A percentile compares a stretch with the other conserved stretches of the same genome.
phyloP scores from a whole-genome alignment of 1,139 yeast genomes.

The Geotrichum restrictum region DNA sequence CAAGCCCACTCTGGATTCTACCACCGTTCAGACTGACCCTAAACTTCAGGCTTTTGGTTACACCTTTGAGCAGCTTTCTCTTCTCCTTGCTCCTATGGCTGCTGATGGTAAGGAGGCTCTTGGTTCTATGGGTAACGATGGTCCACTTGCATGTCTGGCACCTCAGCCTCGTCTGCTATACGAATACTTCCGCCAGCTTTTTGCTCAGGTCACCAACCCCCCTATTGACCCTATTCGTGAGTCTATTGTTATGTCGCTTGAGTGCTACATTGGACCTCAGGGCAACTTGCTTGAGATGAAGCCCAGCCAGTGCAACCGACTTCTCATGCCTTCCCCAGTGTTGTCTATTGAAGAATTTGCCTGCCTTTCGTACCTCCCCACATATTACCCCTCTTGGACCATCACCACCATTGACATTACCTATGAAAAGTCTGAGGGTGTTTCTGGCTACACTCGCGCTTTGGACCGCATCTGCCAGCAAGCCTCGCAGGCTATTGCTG shows the following conservation, averaged over 20 bases:
- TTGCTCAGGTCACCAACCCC: slow-evolving; percentile 98
- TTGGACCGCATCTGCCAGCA: slow-evolving; percentile 83
- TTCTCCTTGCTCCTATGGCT: slow-evolving; percentile 92
- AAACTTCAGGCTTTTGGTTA: slow-evolving; percentile 84
- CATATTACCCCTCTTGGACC: slow-evolving; percentile 83
- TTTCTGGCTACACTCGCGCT: slow-evolving; percentile 77
- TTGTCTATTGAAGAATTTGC: slow-evolving; percentile 66
- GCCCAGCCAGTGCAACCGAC: slow-evolving; percentile 85
- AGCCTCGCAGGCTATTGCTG: slow-evolving; percentile 80
- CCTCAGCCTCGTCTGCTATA: slow-evolving; percentile 87
- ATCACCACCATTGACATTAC: slow-evolving; percentile 81
- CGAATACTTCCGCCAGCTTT: slow-evolving; percentile 92
- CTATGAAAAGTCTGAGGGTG: slow-evolving; percentile 77
- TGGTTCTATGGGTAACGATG: slow-evolving; percentile 98
- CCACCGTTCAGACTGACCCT: slow-evolving; percentile 69
- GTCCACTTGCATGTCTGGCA: slow-evolving; percentile 92
- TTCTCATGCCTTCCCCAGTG: slow-evolving; percentile 78
- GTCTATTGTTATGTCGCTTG: slow-evolving; percentile 92
- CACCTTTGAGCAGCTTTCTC: slow-evolving; percentile 83
- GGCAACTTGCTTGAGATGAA: slow-evolving; percentile 92
- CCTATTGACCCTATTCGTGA: slow-evolving; percentile 98
- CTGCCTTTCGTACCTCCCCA: slow-evolving; percentile 67
- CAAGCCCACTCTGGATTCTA: slow-evolving; percentile 37
- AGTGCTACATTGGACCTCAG: slow-evolving; percentile 96
- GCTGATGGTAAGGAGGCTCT: slow-evolving; percentile 85